Evolutionary conservation across 352 stramenopile genomes (phyloP).

Genomic region (Pelagophyceae sp.): DNA sequence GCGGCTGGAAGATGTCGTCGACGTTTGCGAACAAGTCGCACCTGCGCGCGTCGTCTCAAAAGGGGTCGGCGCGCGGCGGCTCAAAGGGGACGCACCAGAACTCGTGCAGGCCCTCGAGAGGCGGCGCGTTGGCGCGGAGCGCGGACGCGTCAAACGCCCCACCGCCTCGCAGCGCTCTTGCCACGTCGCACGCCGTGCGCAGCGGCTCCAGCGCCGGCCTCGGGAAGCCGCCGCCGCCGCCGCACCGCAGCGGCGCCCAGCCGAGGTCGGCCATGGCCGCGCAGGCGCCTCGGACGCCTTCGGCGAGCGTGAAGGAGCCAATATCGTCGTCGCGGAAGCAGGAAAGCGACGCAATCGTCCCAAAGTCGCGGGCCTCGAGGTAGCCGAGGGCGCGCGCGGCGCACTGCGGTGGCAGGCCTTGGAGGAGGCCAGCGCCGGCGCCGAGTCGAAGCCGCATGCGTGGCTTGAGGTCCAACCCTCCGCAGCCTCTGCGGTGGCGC

Average conservation of each 20-base stretch:
- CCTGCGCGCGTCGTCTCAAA: no score
- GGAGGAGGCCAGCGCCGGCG: not conserved
- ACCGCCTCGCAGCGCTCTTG: not conserved
- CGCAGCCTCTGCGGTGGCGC: no score
- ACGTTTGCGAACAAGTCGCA: not conserved
- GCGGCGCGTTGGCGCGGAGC: no score
- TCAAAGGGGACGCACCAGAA: no score
- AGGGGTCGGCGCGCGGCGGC: not conserved
- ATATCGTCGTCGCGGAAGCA: not conserved
- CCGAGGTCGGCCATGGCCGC: not conserved
- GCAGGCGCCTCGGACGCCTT: not conserved
- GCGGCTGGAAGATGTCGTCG: not conserved
- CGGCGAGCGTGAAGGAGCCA: not conserved
- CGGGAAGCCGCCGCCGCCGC: no score
- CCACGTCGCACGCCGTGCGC: not conserved
- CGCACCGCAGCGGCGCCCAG: not conserved
- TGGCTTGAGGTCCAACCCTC: no score
- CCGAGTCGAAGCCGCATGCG: not conserved
- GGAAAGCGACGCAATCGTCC: not conserved
- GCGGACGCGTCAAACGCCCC: no score
- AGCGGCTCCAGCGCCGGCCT: not conserved
- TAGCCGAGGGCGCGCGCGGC: not conserved
- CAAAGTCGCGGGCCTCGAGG: not conserved
- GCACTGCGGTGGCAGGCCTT: not conserved
- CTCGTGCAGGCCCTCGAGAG: no score